Conservation (phyloP, 495 filamentous ascomycete genomes). For the Niebla homalea region DNA sequence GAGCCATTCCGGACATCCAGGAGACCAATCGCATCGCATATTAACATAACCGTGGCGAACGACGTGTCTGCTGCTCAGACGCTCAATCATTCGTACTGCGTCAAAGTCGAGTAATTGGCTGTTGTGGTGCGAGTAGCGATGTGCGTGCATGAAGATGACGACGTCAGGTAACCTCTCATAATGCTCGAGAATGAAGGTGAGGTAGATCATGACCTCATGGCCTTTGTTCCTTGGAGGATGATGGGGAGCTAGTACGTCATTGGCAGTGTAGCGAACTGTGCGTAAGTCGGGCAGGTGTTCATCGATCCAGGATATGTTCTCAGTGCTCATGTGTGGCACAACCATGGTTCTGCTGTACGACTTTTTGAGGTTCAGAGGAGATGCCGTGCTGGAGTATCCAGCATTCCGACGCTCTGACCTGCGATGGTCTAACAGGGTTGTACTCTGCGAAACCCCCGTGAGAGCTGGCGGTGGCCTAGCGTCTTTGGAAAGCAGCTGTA, state of each 20-base stretch:
- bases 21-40: constrained; percentile 45
- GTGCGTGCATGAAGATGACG: constrained; percentile 56
- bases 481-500: too few species aligned
- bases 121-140: constrained; percentile 56
- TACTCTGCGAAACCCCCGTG: too few species aligned
- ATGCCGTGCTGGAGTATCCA: too few species aligned
- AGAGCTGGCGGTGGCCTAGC: too few species aligned
- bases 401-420: too few species aligned
- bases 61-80: constrained; percentile 40
- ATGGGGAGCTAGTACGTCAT: constrained; percentile 44
- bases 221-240: constrained; percentile 64
- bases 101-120: constrained; percentile 37
- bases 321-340: constrained; percentile 38
- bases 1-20: constrained; percentile 54
- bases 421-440: too few species aligned
- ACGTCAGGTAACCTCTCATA: constrained; percentile 58
- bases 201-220: constrained; percentile 64
- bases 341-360: constrained; percentile 42
- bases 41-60: constrained; percentile 51
- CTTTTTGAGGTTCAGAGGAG: too few species aligned
- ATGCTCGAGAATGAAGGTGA: constrained; percentile 59
- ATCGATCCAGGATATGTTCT: constrained; percentile 50
- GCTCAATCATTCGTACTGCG: constrained; percentile 37
- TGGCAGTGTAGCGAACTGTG: constrained; percentile 50
- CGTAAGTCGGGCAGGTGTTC: constrained; percentile 40